phyloP scores from a whole-genome alignment of 2,329 filamentous ascomycete species.

The Diaporthe batatas region DNA sequence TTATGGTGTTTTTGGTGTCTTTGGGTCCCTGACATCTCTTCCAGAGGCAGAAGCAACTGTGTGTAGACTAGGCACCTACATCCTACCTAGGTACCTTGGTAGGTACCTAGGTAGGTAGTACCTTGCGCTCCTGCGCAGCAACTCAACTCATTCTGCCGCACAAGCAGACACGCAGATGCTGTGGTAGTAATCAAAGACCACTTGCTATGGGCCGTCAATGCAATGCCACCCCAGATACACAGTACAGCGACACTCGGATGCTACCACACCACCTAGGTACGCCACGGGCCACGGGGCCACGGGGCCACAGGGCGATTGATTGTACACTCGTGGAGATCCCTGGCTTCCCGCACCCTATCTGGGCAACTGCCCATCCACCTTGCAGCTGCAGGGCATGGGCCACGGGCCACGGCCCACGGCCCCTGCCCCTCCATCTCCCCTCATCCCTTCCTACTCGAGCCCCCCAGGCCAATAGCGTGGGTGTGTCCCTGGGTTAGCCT shows the following conservation, averaged over 20 bases:
- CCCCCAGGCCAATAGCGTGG: conserved; percentile 31
- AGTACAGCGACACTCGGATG: background rate
- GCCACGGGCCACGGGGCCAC: background rate
- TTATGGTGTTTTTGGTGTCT: no score
- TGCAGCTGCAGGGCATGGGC: background rate
- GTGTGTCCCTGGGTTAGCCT: conserved; percentile 29
- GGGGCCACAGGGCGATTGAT: background rate
- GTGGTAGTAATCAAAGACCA: no score
- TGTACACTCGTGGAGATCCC: background rate
- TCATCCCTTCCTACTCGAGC: background rate
- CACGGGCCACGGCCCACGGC: background rate
- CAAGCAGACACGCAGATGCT: background rate
- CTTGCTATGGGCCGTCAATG: background rate
- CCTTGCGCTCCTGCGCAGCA: no score
- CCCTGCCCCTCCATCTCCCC: background rate
- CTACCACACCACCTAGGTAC: background rate
- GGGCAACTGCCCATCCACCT: background rate
- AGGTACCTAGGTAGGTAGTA: no score
- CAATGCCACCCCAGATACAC: conserved; percentile 19
- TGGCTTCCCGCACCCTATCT: conserved; percentile 17
- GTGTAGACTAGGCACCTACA: no score
- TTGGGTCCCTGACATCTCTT: no score
- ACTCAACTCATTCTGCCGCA: background rate
- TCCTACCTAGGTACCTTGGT: no score
- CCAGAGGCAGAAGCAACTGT: background rate